Evolutionary conservation across 306 rosid species (phyloP), one percentile per base, ranked within the genome.

Genomic region (Inga oerstediana): DNA sequence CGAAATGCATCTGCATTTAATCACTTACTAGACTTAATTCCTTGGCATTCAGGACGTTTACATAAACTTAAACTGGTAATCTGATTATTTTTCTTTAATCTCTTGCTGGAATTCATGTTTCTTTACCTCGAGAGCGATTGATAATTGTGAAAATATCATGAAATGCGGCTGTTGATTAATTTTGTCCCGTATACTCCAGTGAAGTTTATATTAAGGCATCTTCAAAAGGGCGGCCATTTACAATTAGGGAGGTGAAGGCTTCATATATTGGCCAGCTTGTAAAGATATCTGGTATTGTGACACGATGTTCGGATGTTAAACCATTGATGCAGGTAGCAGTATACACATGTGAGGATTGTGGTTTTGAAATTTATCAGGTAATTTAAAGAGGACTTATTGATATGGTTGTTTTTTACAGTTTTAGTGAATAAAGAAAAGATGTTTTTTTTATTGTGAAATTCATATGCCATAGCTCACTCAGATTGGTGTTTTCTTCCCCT

Each of bases 321-420:
- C 99, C 99, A 73, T 82, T 97, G 89, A 92, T 94, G 99, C 90
- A 93, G 84, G 99, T 97, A 79, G 98, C 99, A 79, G 98, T 97
- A 30, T 97, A 97, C 85, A 97, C 98, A 12, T 97, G 99, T 37
- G 99, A 97, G 87, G 97, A 97, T 76, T 97, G 99, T 67, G 99
- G 97, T 79, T 97, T 94, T 81, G 99, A 97, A 93, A 97, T 97
- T 86, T 97, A 94, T 85, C 99, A 97, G 99, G 99, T 97, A 78
- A 84, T 84, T 83, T 41, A 20, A 59, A 34, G 54, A 69, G 54
- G 44, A 77, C 44, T 72, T 65, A 69, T 67, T 62, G 35, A 43
- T 22, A 48, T 77, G 70, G 49, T 77, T 43, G 48, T 45, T 66
- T 72, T 72, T 72, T 46, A 4, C 8, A 52, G 9, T 39, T 67